Conservation (phyloP, 371 early-diverging fungal genomes). For the Mucor indicus region DNA sequence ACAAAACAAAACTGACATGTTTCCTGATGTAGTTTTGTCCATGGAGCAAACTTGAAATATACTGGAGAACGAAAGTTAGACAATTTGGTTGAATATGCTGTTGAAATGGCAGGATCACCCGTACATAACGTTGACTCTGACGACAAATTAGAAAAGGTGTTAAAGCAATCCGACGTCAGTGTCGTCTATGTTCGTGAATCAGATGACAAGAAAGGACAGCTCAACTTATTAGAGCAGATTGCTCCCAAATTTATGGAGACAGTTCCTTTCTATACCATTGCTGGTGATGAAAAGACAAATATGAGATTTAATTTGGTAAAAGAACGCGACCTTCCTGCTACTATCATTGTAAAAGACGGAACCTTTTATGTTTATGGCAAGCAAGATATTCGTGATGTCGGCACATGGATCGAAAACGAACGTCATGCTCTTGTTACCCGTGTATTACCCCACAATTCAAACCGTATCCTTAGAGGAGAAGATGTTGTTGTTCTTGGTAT, state of each 20-base stretch:
- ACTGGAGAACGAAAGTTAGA: conserved; percentile 49
- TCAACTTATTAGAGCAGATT: conserved; percentile 4
- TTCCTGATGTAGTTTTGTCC: conserved; percentile 22
- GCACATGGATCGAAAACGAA: conserved; percentile 14
- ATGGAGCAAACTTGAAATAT: conserved; percentile 45
- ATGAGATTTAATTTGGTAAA: conserved; percentile 2
- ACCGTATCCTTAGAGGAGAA: conserved; percentile 8
- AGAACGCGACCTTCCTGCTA: conserved; percentile 6
- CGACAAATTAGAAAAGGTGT: background rate
- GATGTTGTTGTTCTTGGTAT: conserved; percentile 16
- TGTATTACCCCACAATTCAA: conserved; percentile 12
- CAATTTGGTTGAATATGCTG: conserved; percentile 43
- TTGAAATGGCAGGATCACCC: conserved; percentile 20
- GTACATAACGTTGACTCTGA: conserved; percentile 6
- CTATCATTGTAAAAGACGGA: conserved; percentile 22
- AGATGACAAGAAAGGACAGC: background rate
- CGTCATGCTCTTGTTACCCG: conserved; percentile 16
- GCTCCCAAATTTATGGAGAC: conserved; percentile 20
- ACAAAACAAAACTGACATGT: background rate
- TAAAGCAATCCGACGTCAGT: conserved; percentile 16
- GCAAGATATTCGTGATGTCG: background rate
- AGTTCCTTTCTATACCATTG: conserved; percentile 24
- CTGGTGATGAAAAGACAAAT: conserved; percentile 13
- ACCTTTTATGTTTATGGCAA: conserved; percentile 5
- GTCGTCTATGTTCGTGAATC: conserved; percentile 17